Percentiles rank a stretch among this genome's conserved stretches.
phyloP scores from a whole-genome alignment of 2,329 filamentous ascomycete genomes.

The Aureobasidium sp. region DNA sequence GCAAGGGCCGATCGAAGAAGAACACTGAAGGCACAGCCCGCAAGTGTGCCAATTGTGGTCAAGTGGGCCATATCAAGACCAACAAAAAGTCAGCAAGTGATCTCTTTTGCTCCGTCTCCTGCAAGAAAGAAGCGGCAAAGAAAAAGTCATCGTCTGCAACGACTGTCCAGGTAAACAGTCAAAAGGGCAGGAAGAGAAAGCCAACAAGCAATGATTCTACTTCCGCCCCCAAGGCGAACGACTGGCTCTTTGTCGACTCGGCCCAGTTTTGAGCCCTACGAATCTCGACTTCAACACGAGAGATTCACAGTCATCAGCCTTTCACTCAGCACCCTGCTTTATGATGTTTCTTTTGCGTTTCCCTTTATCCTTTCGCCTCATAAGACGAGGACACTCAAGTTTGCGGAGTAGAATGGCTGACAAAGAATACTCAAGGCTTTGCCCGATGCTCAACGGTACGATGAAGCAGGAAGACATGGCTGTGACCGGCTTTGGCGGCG shows the following conservation, averaged over 20 bases:
- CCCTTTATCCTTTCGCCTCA: background rate
- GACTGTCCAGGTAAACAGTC: background rate
- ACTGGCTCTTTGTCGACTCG: slow-evolving; percentile 9
- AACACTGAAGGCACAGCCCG: slow-evolving; percentile 61
- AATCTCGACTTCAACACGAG: slow-evolving; percentile 9
- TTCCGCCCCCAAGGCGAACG: background rate
- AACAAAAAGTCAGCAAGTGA: slow-evolving; percentile 71
- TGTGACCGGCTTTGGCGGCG: slow-evolving; percentile 14
- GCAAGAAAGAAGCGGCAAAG: slow-evolving; percentile 7
- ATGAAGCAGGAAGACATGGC: slow-evolving; percentile 28
- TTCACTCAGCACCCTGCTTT: slow-evolving; percentile 12
- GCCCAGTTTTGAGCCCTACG: background rate
- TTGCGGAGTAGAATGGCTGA: slow-evolving; percentile 9
- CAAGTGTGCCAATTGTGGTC: slow-evolving; percentile 96
- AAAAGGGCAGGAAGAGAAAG: slow-evolving; percentile 10
- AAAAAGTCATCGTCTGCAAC: background rate
- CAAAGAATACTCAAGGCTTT: slow-evolving; percentile 49
- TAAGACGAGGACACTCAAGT: background rate
- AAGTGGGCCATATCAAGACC: slow-evolving; percentile 96
- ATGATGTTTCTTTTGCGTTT: slow-evolving; percentile 13
- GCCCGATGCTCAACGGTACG: slow-evolving; percentile 76
- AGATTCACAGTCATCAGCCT: slow-evolving; percentile 9
- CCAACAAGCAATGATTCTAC: slow-evolving; percentile 4
- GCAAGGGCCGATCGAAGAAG: slow-evolving; percentile 47
- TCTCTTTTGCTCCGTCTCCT: slow-evolving; percentile 6